Conservation (phyloP, 371 early-diverging fungal species). For the Syncephalastrum sp. region DNA sequence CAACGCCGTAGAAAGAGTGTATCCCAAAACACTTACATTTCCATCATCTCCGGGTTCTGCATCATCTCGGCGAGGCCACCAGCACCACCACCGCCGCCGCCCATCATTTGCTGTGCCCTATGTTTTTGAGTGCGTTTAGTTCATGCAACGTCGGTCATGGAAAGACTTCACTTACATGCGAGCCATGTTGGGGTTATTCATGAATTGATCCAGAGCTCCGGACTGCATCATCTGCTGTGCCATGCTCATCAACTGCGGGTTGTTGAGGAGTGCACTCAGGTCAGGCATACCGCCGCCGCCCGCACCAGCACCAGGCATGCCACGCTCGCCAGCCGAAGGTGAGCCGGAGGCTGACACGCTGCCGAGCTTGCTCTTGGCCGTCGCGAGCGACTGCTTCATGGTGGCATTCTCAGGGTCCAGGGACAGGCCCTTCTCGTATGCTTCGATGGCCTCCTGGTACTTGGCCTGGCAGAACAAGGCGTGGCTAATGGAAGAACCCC, state of each 20-base stretch:
- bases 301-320: slow-evolving; percentile 41
- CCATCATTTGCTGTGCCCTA: slow-evolving; percentile 81
- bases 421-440: slow-evolving; percentile 89
- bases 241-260: slow-evolving; percentile 94
- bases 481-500: slow-evolving; percentile 50
- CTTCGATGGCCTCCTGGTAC: slow-evolving; percentile 81
- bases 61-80: slow-evolving; percentile 70
- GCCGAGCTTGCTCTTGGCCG: slow-evolving; percentile 55
- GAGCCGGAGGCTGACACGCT: slow-evolving; percentile 30
- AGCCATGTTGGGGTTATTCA: slow-evolving; percentile 86
- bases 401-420: slow-evolving; percentile 87
- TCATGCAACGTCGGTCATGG: neutral
- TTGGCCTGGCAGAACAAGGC: slow-evolving; percentile 87
- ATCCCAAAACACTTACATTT: slow-evolving; percentile 52
- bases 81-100: slow-evolving; percentile 51
- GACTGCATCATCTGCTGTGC: slow-evolving; percentile 93
- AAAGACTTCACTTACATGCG: slow-evolving; percentile 67
- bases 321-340: slow-evolving; percentile 24
- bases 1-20: neutral
- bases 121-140: slow-evolving; percentile 11
- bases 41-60: slow-evolving; percentile 75
- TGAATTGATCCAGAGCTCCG: slow-evolving; percentile 79
- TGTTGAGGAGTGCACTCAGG: slow-evolving; percentile 70
- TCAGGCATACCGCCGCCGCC: slow-evolving; percentile 68
- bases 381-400: slow-evolving; percentile 61